Evolutionary conservation across 1,139 yeast species (phyloP), one percentile per base, ranked within the genome.

Genomic region (Hansenula sp.): DNA sequence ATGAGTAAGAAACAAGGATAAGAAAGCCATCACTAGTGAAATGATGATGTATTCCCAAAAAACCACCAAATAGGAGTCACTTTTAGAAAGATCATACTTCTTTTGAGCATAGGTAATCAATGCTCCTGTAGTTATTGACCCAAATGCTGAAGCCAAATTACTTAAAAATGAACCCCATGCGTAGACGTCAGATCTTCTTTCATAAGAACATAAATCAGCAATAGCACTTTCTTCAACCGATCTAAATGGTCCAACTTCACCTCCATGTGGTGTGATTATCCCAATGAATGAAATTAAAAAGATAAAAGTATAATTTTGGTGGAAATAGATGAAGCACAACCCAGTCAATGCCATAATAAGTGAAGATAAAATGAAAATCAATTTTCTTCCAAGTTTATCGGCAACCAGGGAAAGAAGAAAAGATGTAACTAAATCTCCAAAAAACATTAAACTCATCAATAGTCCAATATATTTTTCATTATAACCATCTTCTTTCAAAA

Each of bases 161-260:
- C 89, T 83, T 40, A 81, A 65, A 38, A 86, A 44, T 7, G 61
- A 55, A 43, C 63, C 66, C 47, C 62, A 72, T 1, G 95, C 76
- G 65, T 79, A 87, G 1, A 86, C 67, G 46, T 80, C 87, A 0
- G 95, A 83, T 32, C 94, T 66, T 44, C 77, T 76, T 39, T 70
- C 70, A 35, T 71, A 72, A 0, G 82, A 77, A 1, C 92, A 82
- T 49, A 88, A 65, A 60, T 85, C 94, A 0, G 96, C 94, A 39
- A 88, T 68, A 27, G 85, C 74, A 0, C 95, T 84, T 58, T 88
- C 96, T 58, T 88, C 96, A 16, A 88, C 79, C 2, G 92, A 79
- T 56, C 85, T 82, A 62, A 88, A 88, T 0, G 96, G 96, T 0
- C 96, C 96, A 0, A 92, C 86, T 57, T 88, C 96, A 53, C 82